Evolutionary conservation across 768 basidiomycete genomes (phyloP), one percentile per base, ranked within the genome.

Genomic region (Hydnum rufescens): DNA sequence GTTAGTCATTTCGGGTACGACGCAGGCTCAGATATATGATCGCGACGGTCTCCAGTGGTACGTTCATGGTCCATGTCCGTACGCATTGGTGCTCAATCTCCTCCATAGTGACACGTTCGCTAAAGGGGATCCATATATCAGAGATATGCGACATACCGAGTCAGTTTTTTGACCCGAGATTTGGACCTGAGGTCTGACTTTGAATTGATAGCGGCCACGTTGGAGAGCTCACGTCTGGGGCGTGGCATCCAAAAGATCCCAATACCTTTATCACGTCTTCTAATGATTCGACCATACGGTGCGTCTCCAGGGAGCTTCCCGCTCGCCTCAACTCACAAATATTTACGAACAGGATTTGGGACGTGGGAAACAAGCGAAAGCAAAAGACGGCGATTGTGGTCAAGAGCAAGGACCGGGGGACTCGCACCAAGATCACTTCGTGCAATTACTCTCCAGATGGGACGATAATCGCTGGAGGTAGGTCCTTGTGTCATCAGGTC

Each of bases 111-210:
- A 65, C 1, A 66, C 66, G 53, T 71, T 61, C 64, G 71, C 88
- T 62, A 97, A 97, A 68, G 95, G 95, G 31, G 95, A 99, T 67
- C 87, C 85, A 55, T 99, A 97, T 64, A 85, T 99, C 58, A 82
- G 95, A 53, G 95, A 99, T 67, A 92, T 99, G 86, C 88, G 88
- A 66, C 82, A 97, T 62, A 99, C 95, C n/a, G 74, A 82, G 93
- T 93, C 60, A 58, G 89, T 70, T 58, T 46, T 50, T 53, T 26
- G 46, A 42, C 55, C 19, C 49, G 57, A n/a, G 30, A 32, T 19
- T 57, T 52, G n/a, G 6, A 25, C 25, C 13, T 26, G 32, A 13
- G 13, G 6, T 29, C 5, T 6, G 49, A 23, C 16, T 28, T 31
- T 32, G 30, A 32, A 54, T 19, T 29, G 54, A n/a, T 57, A 96